phyloP scores from a whole-genome alignment of 495 filamentous ascomycete species.

The Recurvomyces mirabilis region DNA sequence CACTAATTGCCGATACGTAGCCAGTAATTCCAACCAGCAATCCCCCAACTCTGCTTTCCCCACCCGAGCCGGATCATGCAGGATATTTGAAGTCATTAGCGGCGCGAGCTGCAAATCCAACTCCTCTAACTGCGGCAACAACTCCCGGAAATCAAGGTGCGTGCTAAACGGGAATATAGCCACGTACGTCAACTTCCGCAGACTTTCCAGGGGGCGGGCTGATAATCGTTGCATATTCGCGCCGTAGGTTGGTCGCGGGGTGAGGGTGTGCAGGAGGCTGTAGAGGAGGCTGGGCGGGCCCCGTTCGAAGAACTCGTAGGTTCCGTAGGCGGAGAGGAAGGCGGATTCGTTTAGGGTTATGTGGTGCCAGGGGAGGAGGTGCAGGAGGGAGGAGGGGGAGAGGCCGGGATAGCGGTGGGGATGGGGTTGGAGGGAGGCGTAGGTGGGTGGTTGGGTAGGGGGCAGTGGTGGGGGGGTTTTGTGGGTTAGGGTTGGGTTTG shows the following conservation, averaged over 20 bases:
- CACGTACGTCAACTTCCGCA: slow-evolving; percentile 18
- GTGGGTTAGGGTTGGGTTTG: too few species aligned
- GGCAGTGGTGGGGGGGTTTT: not conserved
- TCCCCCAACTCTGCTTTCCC: slow-evolving; percentile 21
- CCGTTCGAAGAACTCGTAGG: slow-evolving; percentile 23
- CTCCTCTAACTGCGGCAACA: slow-evolving; percentile 11
- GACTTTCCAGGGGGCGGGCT: not conserved
- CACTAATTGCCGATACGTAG: slow-evolving; percentile 4
- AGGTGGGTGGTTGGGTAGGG: not conserved
- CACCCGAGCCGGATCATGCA: slow-evolving; percentile 9
- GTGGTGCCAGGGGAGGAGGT: slow-evolving; percentile 14
- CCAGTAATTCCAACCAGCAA: slow-evolving; percentile 21
- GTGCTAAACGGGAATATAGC: slow-evolving; percentile 22
- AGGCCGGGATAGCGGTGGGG: slow-evolving; percentile 3
- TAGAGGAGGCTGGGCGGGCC: slow-evolving; percentile 15
- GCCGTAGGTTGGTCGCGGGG: not conserved
- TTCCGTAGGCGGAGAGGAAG: slow-evolving; percentile 22
- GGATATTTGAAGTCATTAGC: slow-evolving; percentile 8
- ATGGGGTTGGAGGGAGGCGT: not conserved
- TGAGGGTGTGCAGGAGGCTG: slow-evolving; percentile 10
- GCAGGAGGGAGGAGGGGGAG: slow-evolving; percentile 10
- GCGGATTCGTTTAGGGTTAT: slow-evolving; percentile 21
- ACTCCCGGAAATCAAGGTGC: slow-evolving; percentile 4
- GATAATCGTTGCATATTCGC: slow-evolving; percentile 4
- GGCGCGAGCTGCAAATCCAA: slow-evolving; percentile 21